Conservation (phyloP, 805 yeast species). For the Torulaspora gathmanii region DNA sequence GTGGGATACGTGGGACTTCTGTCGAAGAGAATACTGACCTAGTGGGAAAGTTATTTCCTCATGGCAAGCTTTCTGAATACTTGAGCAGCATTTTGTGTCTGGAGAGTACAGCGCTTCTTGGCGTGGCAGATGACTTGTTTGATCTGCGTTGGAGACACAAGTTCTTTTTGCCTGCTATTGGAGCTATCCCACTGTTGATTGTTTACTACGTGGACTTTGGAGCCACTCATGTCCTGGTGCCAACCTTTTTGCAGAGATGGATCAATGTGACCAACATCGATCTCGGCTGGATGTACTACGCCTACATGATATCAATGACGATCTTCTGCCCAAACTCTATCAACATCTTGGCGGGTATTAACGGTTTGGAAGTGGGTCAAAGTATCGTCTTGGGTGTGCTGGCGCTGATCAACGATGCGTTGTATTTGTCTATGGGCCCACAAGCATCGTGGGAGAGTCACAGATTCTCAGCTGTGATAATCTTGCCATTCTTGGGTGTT, state of each 20-base stretch:
- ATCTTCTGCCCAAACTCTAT: slow-evolving; percentile 95
- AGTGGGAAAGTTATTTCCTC: slow-evolving; percentile 52
- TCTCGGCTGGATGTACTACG: slow-evolving; percentile 73
- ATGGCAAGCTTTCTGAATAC: slow-evolving; percentile 76
- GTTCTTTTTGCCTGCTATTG: slow-evolving; percentile 91
- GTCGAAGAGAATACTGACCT: slow-evolving; percentile 16
- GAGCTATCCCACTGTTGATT: slow-evolving; percentile 82
- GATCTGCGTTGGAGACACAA: slow-evolving; percentile 98
- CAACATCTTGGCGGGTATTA: slow-evolving; percentile 92
- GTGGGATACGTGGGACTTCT: slow-evolving; percentile 45
- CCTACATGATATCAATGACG: slow-evolving; percentile 85
- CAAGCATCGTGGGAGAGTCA: slow-evolving; percentile 75
- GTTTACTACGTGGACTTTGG: slow-evolving; percentile 94
- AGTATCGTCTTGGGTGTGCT: slow-evolving; percentile 70
- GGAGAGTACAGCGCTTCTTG: slow-evolving; percentile 77
- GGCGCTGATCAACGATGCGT: slow-evolving; percentile 68
- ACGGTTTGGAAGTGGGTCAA: slow-evolving; percentile 96
- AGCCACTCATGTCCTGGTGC: slow-evolving; percentile 80
- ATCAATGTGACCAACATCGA: slow-evolving; percentile 47
- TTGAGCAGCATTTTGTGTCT: slow-evolving; percentile 79
- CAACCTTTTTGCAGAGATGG: slow-evolving; percentile 52
- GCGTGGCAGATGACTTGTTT: slow-evolving; percentile 89
- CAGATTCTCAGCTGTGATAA: slow-evolving; percentile 67
- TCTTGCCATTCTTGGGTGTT: slow-evolving; percentile 85
- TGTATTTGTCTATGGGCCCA: slow-evolving; percentile 53